Evolutionary conservation across 805 yeast genomes (phyloP), one percentile per base, ranked within the genome.

Genomic region (Ascoidea rubescens): DNA sequence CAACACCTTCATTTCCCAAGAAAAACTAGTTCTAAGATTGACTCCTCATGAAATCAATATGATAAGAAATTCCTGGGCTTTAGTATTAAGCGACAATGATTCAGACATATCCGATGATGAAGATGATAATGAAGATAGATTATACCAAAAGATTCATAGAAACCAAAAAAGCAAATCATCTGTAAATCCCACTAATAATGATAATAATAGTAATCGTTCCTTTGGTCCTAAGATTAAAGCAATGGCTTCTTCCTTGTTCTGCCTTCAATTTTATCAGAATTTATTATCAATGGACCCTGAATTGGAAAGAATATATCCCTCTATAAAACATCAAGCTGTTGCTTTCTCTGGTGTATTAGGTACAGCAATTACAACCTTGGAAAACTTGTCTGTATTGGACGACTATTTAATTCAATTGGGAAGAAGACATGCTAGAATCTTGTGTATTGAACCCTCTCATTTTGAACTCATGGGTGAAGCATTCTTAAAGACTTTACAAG

Each of bases 291-390:
- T 78, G 75, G 78, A 75, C 57, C 80, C 87, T 0, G 68, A 68
- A 10, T 70, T 87, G 55, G 87, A 82, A 57, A 71, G 68, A 46
- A 62, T 80, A 61, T 85, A 84, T 63, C 95, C 95, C 0, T 78
- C 86, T 5, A 78, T 86, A 56, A 75, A 76, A 56, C 89, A 84
- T 62, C 95, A 87, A 66, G 88, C 93, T 1, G 77, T 79, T 14
- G 77, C 90, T 5, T 82, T 87, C 69, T 88, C 91, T 0, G 89
- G 90, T 4, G 87, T 87, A 16, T 64, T 87, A 58, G 76, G 85
- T 32, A 72, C 79, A 47, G 84, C 90, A 1, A 78, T 87, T 54
- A 66, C 74, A 32, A 79, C 79, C 57, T 68, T 87, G 51, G 89
- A 84, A 51, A 73, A 80, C 56, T 68, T 86, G 50, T 61, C 72